Percentiles rank a stretch among this genome's conserved stretches.
Evolutionary conservation across 2,329 filamentous ascomycete genomes (phyloP).

Genomic region (Magnaporthiopsis poae): DNA sequence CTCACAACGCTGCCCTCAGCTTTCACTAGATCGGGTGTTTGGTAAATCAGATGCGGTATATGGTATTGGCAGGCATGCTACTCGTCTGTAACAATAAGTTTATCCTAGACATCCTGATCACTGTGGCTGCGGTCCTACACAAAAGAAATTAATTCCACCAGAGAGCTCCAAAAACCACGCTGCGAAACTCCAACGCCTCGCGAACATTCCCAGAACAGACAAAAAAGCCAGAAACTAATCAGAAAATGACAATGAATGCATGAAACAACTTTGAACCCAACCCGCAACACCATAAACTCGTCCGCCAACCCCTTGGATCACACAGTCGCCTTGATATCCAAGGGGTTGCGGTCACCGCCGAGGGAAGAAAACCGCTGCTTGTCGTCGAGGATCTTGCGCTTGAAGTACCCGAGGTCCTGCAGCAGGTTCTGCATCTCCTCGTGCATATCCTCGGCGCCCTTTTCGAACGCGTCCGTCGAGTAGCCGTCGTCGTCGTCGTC

Average conservation of each 20-base stretch:
- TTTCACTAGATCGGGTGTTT: too few species aligned
- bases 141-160: background rate
- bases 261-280: background rate
- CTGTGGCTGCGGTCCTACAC: background rate
- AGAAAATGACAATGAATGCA: background rate
- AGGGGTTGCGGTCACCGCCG: conserved; percentile 37
- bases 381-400: conserved; percentile 78
- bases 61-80: background rate
- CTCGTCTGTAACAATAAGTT: background rate
- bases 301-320: background rate
- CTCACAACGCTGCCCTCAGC: too few species aligned
- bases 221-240: background rate
- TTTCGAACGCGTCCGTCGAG: conserved; percentile 37
- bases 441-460: conserved; percentile 58
- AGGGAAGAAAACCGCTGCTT: conserved; percentile 53
- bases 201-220: background rate
- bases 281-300: background rate
- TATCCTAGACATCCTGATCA: background rate
- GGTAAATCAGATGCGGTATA: background rate
- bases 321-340: conserved; percentile 34
- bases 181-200: background rate
- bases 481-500: conserved; percentile 47
- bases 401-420: conserved; percentile 69
- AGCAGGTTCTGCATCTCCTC: conserved; percentile 78
- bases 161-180: background rate